A percentile compares a stretch with the other conserved stretches of the same genome.
These are phyloP conservation scores for Clarireedia paspali DNA, from an alignment of 2,329 filamentous ascomycete genomes.

Conservation along the genomic window DNA sequence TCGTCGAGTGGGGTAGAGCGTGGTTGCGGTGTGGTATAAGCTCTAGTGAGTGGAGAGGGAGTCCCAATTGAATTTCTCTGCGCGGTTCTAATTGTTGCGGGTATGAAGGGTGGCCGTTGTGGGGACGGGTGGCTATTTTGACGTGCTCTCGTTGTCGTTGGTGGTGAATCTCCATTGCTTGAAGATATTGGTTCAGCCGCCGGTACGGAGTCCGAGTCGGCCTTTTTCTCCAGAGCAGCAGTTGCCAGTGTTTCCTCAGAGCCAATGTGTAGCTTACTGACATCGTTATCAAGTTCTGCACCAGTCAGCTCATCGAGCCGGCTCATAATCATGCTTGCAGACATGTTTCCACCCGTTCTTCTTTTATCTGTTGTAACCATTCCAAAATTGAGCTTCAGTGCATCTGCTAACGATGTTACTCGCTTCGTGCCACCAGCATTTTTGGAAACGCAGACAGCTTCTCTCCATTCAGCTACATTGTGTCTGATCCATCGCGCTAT, in stretches of 20 bases:
- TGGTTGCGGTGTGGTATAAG: slow-evolving; percentile 15
- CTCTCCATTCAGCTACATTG: slow-evolving; percentile 79
- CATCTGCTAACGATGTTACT: slow-evolving; percentile 91
- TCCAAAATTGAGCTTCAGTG: slow-evolving; percentile 93
- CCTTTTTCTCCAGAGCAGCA: slow-evolving; percentile 10
- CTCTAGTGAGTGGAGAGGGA: slow-evolving; percentile 19
- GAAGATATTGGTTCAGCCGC: slow-evolving; percentile 12
- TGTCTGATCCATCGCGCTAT: slow-evolving; percentile 92
- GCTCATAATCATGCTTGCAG: slow-evolving; percentile 69
- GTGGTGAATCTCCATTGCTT: slow-evolving; percentile 13
- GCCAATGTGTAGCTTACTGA: slow-evolving; percentile 24
- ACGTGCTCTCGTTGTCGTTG: slow-evolving; percentile 17
- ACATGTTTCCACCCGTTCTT: slow-evolving; percentile 56
- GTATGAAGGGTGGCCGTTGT: slow-evolving; percentile 14
- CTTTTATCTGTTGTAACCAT: slow-evolving; percentile 83
- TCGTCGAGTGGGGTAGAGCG: slow-evolving; percentile 24
- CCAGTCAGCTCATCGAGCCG: slow-evolving; percentile 55
- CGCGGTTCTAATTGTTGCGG: slow-evolving; percentile 20
- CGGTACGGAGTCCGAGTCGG: not conserved
- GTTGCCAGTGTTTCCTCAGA: slow-evolving; percentile 7
- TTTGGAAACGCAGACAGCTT: slow-evolving; percentile 95
- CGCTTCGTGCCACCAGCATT: slow-evolving; percentile 96
- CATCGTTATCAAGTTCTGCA: slow-evolving; percentile 34
- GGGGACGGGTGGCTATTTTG: slow-evolving; percentile 22
- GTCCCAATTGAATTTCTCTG: slow-evolving; percentile 9